Conservation (phyloP, 129 eudicot species). For the Dittrichia graveolens region DNA sequence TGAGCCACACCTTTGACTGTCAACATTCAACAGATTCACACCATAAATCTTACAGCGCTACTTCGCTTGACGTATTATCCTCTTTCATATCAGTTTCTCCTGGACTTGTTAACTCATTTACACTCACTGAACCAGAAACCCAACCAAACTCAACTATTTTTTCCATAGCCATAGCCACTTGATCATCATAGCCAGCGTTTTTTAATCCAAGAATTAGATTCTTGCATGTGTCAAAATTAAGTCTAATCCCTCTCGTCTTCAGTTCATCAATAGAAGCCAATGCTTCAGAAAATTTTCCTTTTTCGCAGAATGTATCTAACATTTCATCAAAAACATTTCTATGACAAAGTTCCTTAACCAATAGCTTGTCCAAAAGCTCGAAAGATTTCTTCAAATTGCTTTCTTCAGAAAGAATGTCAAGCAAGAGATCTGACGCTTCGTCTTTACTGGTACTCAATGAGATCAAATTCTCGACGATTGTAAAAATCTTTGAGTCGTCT, state of each 20-base stretch:
- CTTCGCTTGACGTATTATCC: constrained; percentile 30
- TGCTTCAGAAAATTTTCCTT: constrained; percentile 36
- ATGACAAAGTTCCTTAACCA: constrained; percentile 39
- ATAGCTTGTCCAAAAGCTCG: constrained; percentile 21
- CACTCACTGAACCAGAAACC: constrained; percentile 43
- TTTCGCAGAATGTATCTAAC: constrained; percentile 23
- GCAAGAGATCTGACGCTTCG: constrained; percentile 28
- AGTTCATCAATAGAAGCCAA: constrained; percentile 47
- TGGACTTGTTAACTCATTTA: constrained; percentile 39
- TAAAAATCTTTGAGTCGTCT: constrained; percentile 28
- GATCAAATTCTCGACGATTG: constrained; percentile 30
- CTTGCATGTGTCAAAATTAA: constrained; percentile 53
- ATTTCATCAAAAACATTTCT: constrained; percentile 18
- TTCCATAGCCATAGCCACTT: constrained; percentile 40
- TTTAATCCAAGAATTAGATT: constrained; percentile 43
- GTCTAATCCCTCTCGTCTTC: constrained; percentile 56
- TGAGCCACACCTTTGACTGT: constrained; percentile 10
- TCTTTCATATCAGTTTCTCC: constrained; percentile 31
- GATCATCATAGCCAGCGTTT: constrained; percentile 40
- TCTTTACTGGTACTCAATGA: constrained; percentile 23
- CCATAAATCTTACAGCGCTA: constrained; percentile 36
- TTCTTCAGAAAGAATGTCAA: constrained; percentile 35
- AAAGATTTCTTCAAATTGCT: constrained; percentile 38
- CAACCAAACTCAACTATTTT: constrained; percentile 61
- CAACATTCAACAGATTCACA: constrained; percentile 16